Base-by-base conservation (phyloP, 2,329 filamentous ascomycete species). In the Pyrenochaeta sp. region DNA sequence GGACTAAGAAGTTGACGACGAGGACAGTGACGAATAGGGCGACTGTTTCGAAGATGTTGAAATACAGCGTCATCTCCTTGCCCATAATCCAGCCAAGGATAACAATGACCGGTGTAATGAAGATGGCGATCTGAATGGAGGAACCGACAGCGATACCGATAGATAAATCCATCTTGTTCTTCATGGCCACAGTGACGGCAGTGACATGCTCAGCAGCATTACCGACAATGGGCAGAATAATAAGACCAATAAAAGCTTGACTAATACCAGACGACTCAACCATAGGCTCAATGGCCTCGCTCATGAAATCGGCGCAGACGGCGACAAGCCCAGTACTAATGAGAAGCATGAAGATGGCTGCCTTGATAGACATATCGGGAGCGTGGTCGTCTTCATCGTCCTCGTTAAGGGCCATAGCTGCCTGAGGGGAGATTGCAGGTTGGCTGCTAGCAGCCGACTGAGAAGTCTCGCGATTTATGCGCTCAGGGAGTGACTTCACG, bases 151-250 rank as follows among this genome's bases (percentile, higher is more conserved):
- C 91, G 10, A 93, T 90, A 72, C 90, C 91, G 62, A 93, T 93
- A 2, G 91, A 89, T 8, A 93, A 80, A 71, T 93, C 91, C 89
- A 93, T 92, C 79, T 93, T 93, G 78, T 93, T 91, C 82, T 93
- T 92, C 67, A 89, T 85, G 6, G 91, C 91, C 1, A 93, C 91
- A 0, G 88, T 91, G 52, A 93, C 90, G 6, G 91, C 91, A 0
- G 91, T 93, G 22, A 91, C 90, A 80, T 93, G 91, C 79, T 93
- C 91, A 13, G 90, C 91, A 2, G 91, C 91, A 68, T 93, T 93
- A 39, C 91, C 90, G n/a, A 93, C 91, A 67, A 93, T 92, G 8
- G 91, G 91, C 4, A 94, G 80, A 51, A 94, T 86, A 67, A 94
- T 93, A 10, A 93, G 83, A 68, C 91, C 91, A 60, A 93, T 88